phyloP scores from a whole-genome alignment of 2,329 filamentous ascomycete genomes.

The Davidsoniella eucalypti region DNA sequence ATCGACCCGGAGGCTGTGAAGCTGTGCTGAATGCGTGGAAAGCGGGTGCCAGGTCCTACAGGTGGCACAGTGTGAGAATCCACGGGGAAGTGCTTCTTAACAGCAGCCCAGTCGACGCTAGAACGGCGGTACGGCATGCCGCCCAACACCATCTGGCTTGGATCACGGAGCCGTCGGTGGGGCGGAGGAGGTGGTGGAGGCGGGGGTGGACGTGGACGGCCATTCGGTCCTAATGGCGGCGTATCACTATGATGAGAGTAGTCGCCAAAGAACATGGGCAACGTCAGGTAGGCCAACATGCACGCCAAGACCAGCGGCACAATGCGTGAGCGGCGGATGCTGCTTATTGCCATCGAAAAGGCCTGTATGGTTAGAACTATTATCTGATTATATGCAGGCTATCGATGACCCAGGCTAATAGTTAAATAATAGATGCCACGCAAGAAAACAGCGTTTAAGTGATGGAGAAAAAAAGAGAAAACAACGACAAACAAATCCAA shows the following conservation, averaged over 20 bases:
- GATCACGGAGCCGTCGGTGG: neutral
- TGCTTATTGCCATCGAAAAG: neutral
- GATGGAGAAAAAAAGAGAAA: neutral
- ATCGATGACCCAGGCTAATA: too few relatives aligned
- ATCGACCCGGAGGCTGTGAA: slow-evolving; percentile 20
- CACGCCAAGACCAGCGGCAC: slow-evolving; percentile 3
- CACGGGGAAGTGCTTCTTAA: slow-evolving; percentile 18
- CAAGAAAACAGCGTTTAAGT: neutral
- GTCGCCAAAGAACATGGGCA: slow-evolving; percentile 3
- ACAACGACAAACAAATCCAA: neutral
- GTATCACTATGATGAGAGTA: neutral
- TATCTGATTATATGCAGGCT: too few relatives aligned
- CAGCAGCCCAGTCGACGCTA: slow-evolving; percentile 20
- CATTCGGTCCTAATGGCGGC: neutral
- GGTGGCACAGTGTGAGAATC: slow-evolving; percentile 20
- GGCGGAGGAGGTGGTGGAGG: neutral
- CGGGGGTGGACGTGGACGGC: neutral
- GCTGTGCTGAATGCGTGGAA: slow-evolving; percentile 22
- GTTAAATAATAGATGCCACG: too few relatives aligned
- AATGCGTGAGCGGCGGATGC: slow-evolving; percentile 6
- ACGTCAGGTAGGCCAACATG: slow-evolving; percentile 5
- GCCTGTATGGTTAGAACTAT: too few relatives aligned
- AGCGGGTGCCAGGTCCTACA: slow-evolving; percentile 14
- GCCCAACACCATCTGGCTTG: neutral
- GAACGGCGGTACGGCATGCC: slow-evolving; percentile 16